phyloP scores from a whole-genome alignment of 345 rosid genomes.

The Eucalyptus virginea region DNA sequence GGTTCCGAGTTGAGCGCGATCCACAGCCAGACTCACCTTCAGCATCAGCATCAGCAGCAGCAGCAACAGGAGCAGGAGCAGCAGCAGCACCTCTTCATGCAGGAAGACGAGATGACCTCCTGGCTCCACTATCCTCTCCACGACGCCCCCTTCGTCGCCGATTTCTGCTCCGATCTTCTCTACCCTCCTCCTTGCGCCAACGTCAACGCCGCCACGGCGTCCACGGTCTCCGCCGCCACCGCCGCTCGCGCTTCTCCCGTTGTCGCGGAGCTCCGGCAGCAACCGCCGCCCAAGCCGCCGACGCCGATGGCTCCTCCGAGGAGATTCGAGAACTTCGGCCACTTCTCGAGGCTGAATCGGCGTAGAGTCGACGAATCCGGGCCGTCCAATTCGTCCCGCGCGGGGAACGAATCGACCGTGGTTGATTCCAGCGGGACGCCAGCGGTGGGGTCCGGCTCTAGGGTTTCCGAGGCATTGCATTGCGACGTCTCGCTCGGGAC shows the following conservation, averaged over 20 bases:
- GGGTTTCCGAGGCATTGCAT: constrained; percentile 19
- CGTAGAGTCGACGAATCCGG: constrained; percentile 18
- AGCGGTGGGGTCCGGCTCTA: constrained; percentile 9
- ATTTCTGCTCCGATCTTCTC: constrained; percentile 59
- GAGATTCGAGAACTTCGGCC: constrained; percentile 43
- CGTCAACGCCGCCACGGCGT: background rate
- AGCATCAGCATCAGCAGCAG: background rate
- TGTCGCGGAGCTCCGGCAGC: background rate
- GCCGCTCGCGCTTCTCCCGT: background rate
- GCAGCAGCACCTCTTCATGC: constrained; percentile 41
- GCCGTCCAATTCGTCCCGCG: constrained; percentile 25
- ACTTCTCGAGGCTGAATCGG: constrained; percentile 38
- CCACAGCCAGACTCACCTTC: background rate
- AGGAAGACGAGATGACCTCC: constrained; percentile 89
- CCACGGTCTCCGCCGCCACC: background rate
- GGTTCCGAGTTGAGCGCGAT: background rate
- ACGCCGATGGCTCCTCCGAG: constrained; percentile 38
- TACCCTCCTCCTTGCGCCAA: constrained; percentile 21
- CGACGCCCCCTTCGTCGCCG: constrained; percentile 28
- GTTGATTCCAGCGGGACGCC: constrained; percentile 53
- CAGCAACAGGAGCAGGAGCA: background rate
- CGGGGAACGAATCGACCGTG: constrained; percentile 45
- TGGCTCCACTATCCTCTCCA: constrained; percentile 70
- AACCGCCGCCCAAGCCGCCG: constrained; percentile 6
- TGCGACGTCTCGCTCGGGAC: constrained; percentile 9